Conservation (phyloP, 148 eudicot genomes). For the Vaccinium vitisidaea region DNA sequence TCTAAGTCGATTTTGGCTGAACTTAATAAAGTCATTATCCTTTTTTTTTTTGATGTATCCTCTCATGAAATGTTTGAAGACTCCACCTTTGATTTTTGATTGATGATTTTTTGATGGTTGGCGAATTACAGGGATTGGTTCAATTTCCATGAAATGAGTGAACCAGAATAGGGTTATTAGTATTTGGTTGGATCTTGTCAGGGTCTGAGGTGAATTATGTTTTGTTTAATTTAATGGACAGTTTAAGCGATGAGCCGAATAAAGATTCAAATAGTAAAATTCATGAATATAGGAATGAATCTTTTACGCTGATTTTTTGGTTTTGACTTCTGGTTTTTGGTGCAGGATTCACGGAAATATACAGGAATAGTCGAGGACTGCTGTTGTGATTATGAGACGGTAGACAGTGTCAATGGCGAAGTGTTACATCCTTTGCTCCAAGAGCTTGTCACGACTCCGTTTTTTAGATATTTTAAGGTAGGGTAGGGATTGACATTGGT, state of each 20-base stretch:
- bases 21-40: neutral
- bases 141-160: slow-evolving; percentile 7
- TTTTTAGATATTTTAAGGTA: slow-evolving; percentile 96
- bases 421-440: slow-evolving; percentile 88
- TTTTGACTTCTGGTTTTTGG: slow-evolving; percentile 11
- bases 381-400: slow-evolving; percentile 94
- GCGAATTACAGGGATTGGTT: neutral
- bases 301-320: neutral
- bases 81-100: neutral
- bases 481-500: slow-evolving; percentile 9
- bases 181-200: neutral
- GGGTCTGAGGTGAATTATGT: neutral
- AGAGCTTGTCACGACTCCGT: slow-evolving; percentile 86
- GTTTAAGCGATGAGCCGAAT: neutral
- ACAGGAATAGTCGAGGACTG: slow-evolving; percentile 94
- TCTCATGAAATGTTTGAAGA: neutral
- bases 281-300: neutral
- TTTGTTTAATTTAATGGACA: neutral
- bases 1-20: neutral
- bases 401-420: slow-evolving; percentile 64
- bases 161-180: slow-evolving; percentile 1
- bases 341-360: slow-evolving; percentile 72
- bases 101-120: neutral
- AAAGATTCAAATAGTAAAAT: neutral
- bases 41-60: neutral